Evolutionary conservation across 176 grass and related monocot genomes (phyloP).

Genomic region (Musa acuminata): DNA sequence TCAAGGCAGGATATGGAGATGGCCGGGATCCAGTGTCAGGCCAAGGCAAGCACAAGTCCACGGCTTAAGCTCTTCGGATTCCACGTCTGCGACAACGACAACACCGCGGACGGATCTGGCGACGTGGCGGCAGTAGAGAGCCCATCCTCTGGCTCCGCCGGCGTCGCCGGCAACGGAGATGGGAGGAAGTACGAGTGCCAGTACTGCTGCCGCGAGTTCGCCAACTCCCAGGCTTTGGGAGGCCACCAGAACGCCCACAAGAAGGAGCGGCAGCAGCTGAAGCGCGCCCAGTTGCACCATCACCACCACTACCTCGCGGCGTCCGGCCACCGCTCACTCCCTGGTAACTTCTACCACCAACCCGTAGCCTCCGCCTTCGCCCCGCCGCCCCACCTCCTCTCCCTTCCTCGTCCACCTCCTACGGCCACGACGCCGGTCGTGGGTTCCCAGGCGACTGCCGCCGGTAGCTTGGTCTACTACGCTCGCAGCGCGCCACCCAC

Average conservation of each 20-base stretch:
- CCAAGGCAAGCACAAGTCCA: conserved; percentile 5
- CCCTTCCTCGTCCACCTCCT: background rate
- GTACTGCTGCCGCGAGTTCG: conserved; percentile 59
- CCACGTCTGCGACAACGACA: conserved; percentile 14
- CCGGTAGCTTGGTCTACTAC: background rate
- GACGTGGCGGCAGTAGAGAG: background rate
- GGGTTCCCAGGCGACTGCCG: background rate
- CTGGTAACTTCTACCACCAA: background rate
- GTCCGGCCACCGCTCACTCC: background rate
- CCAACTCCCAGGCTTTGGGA: conserved; percentile 48
- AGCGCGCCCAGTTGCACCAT: conserved; percentile 33
- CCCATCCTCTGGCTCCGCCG: background rate
- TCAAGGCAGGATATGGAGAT: background rate
- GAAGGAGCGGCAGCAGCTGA: conserved; percentile 52
- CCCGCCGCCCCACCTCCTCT: background rate
- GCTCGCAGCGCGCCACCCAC: background rate
- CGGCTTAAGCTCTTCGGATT: conserved; percentile 31
- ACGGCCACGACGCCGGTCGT: background rate
- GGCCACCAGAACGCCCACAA: conserved; percentile 65
- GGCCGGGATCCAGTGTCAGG: conserved; percentile 22
- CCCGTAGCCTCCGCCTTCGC: background rate
- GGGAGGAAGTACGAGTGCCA: conserved; percentile 47
- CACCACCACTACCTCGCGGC: background rate
- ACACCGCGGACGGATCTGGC: background rate
- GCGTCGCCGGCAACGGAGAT: background rate